Percentiles rank a stretch among this genome's conserved stretches.
These are phyloP conservation scores for Termitomyces bulborhizus DNA, from an alignment of 768 basidiomycete species.

Conservation along the genomic window DNA sequence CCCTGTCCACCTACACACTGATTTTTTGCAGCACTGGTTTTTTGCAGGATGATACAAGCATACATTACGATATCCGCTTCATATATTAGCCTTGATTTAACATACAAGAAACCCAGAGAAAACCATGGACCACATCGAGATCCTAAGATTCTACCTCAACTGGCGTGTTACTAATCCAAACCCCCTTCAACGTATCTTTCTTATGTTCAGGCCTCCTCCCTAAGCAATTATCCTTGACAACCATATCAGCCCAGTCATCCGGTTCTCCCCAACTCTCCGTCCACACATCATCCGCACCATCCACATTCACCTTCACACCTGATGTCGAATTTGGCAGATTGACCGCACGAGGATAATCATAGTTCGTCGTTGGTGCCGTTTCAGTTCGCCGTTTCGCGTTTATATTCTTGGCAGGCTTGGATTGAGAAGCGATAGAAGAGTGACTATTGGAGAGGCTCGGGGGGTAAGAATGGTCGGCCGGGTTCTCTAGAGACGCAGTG, in stretches of 20 bases:
- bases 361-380: constrained; percentile 29
- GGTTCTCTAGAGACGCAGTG: constrained; percentile 25
- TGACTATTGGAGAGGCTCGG: constrained; percentile 45
- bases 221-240: neutral
- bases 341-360: constrained; percentile 20
- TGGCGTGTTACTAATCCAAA: constrained; percentile 7
- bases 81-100: neutral
- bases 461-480: constrained; percentile 54
- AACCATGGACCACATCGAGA: neutral
- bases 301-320: constrained; percentile 2
- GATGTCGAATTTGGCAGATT: constrained; percentile 21
- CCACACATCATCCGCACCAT: constrained; percentile 28
- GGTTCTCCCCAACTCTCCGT: constrained; percentile 46
- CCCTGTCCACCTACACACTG: too few species aligned
- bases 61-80: neutral
- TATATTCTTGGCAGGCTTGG: constrained; percentile 26
- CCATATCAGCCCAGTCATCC: constrained; percentile 28
- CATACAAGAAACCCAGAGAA: neutral
- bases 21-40: neutral
- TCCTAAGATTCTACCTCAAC: neutral
- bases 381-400: constrained; percentile 34
- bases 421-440: constrained; percentile 28
- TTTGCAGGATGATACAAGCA: neutral
- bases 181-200: neutral
- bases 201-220: constrained; percentile 18